Percentiles rank a stretch among this genome's conserved stretches.
Conservation (phyloP, 2,329 filamentous ascomycete genomes). For the Lachnellula hyalina region DNA sequence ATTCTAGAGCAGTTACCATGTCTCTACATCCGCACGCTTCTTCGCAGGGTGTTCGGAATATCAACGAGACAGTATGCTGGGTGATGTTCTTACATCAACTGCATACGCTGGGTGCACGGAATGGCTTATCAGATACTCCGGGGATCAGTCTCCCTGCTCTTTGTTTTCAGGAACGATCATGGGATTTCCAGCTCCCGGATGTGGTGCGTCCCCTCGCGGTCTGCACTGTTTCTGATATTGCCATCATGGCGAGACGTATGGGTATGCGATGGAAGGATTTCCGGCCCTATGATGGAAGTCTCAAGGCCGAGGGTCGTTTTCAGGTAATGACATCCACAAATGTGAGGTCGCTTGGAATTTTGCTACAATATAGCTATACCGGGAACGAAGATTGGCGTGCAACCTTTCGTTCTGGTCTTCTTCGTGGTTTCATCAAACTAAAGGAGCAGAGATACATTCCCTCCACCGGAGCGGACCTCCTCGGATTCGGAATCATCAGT, state of each 20-base stretch:
- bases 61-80: conserved; percentile 3
- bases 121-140: background rate
- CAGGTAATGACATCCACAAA: background rate
- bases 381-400: conserved; percentile 1
- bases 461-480: background rate
- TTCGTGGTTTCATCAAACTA: background rate
- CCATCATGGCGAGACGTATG: background rate
- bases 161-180: conserved; percentile 17
- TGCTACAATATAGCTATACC: background rate
- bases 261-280: background rate
- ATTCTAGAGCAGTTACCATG: background rate
- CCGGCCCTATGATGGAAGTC: background rate
- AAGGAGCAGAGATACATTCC: background rate
- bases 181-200: background rate
- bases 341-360: background rate
- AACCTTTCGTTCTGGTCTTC: background rate
- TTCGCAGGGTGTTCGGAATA: background rate
- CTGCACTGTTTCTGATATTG: background rate
- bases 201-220: background rate
- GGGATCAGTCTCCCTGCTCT: conserved; percentile 16
- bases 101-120: background rate
- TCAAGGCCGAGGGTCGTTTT: background rate
- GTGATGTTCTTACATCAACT: background rate
- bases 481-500: background rate
- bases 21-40: background rate